Evolutionary conservation across 2,329 filamentous ascomycete species (phyloP), one percentile per base, ranked within the genome.

Genomic region (Colletotrichum sp.): DNA sequence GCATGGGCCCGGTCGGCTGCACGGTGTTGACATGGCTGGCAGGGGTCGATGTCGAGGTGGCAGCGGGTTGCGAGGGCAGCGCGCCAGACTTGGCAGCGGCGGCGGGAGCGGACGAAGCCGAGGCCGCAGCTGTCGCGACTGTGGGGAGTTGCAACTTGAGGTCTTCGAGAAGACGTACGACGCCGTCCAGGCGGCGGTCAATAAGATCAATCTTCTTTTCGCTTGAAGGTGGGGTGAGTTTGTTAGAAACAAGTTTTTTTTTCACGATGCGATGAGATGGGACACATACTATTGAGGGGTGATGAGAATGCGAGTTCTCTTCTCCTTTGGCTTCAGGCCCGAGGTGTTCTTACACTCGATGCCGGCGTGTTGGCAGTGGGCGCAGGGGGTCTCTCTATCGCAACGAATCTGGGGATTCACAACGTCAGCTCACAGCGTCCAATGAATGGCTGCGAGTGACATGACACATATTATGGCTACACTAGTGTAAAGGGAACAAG

Each of bases 181-280:
- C 81, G 2, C 81, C 81, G 72, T 85, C 81, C 4, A 86, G 81
- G 15, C 83, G 81, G 12, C 80, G 81, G 69, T 85, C 84, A 60
- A 85, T 84, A 16, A 80, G 81, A 59, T 85, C 84, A 39, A 85
- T 85, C 78, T 85, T 85, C 70, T 81, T 80, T 71, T 85, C 84
- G 78, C 84, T 85, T 32, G 10, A n/a, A 8, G 39, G 6, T 28
- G 32, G 36, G 44, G 59, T 44, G 26, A 2, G 10, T 26, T 24
- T 15, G 10, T 57, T 55, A 60, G 36, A 24, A 13, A 28, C 9
- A 39, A 36, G 8, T 10, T 21, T 12, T 28, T 24, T 30, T 28
- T 26, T 28, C n/a, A 69, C 21, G 24, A 59, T 59, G 55, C 18
- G 26, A 57, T 36, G 49, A 69, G 15, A 34, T 39, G 13, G 15